Percentiles rank a stretch among this genome's conserved stretches.
Evolutionary conservation across 208 protist genomes (phyloP).

Genomic region (Tritrichomonas foetus): DNA sequence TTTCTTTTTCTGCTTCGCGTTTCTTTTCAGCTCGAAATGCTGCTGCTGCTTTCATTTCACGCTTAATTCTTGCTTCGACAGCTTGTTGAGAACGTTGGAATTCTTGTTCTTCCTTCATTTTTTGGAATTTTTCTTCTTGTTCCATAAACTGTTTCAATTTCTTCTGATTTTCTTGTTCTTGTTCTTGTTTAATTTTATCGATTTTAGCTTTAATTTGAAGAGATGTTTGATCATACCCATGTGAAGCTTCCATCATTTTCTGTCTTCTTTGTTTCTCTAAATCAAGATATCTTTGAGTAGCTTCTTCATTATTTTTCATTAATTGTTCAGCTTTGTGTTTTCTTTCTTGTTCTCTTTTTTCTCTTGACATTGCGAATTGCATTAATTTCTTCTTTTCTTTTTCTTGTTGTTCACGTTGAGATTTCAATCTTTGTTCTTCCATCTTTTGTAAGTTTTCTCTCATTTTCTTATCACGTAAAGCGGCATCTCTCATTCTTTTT

Average conservation of each 20-base stretch:
- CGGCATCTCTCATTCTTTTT: not conserved
- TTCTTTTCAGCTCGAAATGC: not conserved
- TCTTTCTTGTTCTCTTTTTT: not conserved
- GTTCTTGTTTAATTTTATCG: not conserved
- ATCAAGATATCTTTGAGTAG: not conserved
- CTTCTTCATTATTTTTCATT: not conserved
- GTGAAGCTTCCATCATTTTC: not conserved
- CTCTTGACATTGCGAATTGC: not conserved
- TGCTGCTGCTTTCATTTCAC: not conserved
- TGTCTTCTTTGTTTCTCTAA: not conserved
- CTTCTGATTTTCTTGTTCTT: not conserved
- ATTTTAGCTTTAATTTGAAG: not conserved
- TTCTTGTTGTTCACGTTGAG: not conserved
- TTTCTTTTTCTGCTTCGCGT: not conserved
- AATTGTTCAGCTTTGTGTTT: not conserved
- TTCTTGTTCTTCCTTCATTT: not conserved
- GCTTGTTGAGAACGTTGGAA: not conserved
- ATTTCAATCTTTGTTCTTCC: constrained; percentile 6
- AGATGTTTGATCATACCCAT: not conserved
- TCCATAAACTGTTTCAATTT: not conserved
- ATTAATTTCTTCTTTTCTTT: not conserved
- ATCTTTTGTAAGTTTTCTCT: not conserved
- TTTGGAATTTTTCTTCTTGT: not conserved
- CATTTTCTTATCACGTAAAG: not conserved
- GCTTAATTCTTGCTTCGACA: not conserved